Base-by-base conservation (phyloP, 805 yeast genomes). In the Candida sakaeoensis region DNA sequence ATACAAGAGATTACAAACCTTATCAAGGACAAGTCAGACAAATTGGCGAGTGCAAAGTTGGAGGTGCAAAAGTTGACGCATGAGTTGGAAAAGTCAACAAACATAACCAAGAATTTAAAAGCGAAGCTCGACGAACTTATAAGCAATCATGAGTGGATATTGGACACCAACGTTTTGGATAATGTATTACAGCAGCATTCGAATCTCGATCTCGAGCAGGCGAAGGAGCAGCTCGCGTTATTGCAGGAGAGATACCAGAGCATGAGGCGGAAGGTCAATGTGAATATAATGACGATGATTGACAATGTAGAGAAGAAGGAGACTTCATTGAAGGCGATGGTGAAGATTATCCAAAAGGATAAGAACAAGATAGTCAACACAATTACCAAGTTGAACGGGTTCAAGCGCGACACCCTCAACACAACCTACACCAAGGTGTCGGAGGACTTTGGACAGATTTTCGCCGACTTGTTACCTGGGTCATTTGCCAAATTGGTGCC, bases 261-360 rank as follows among this genome's bases (percentile, higher is more conserved):
- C 4, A 79, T 91, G 85, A 83, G 77, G 61, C 74, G 88, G 41
- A 86, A 82, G 47, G 95, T 90, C 13, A 88, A 89, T 51, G 73
- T 83, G 2, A 85, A 89, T 53, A 87, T 88, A 46, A 85, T 85
- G 95, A 81, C 81, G 52, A 85, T 85, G 85, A 86, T 88, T 46
- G 96, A 89, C 53, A 87, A 80, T 49, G 95, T 87, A 19, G 96
- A 89, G 57, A 88, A 84, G 70, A 87, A 88, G 55, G 97, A 89
- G 54, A 58, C 71, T 7, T 72, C 90, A 3, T 70, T 91, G 53
- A 82, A 77, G 49, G 73, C 77, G 7, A 89, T 87, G 90, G 84
- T 91, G 47, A 75, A 72, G 45, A 88, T 95, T 4, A 88, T 90
- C 49, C 95, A 85, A 51, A 85, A 80, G 60, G 97, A 91, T 61